phyloP scores from a whole-genome alignment of 2,329 filamentous ascomycete genomes.

The Cryphonectria naterciae region DNA sequence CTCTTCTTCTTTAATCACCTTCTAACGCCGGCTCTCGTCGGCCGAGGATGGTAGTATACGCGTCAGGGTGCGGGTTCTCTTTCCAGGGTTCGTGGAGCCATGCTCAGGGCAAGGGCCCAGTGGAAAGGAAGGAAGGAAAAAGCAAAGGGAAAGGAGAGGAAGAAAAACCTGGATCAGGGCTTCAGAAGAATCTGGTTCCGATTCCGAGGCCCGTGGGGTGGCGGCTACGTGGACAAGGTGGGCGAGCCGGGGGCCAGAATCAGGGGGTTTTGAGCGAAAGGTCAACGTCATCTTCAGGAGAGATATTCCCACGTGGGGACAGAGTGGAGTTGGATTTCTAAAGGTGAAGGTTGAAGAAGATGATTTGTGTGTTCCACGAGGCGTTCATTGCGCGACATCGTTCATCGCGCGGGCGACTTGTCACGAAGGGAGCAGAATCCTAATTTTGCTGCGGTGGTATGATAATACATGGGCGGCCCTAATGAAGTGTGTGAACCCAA shows the following conservation, averaged over 20 bases:
- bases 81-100: neutral
- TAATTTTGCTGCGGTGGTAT: neutral
- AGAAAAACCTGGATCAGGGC: neutral
- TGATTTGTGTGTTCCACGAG: neutral
- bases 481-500: no score
- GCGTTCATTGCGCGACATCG: neutral
- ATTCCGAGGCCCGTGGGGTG: slow-evolving; percentile 10
- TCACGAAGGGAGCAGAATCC: neutral
- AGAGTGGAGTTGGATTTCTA: slow-evolving; percentile 5
- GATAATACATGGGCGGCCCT: neutral
- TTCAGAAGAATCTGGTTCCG: neutral
- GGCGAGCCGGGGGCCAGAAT: slow-evolving; percentile 3
- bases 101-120: neutral
- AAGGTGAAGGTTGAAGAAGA: slow-evolving; percentile 1
- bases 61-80: neutral
- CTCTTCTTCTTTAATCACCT: neutral
- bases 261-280: neutral
- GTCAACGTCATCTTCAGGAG: slow-evolving; percentile 18
- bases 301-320: neutral
- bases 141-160: neutral
- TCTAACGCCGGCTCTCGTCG: neutral
- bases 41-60: neutral
- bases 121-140: neutral
- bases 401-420: neutral
- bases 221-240: slow-evolving; percentile 5